Evolutionary conservation across 1,284 basidiomycete genomes (phyloP).

Genomic region (Ceratobasidium sp.): DNA sequence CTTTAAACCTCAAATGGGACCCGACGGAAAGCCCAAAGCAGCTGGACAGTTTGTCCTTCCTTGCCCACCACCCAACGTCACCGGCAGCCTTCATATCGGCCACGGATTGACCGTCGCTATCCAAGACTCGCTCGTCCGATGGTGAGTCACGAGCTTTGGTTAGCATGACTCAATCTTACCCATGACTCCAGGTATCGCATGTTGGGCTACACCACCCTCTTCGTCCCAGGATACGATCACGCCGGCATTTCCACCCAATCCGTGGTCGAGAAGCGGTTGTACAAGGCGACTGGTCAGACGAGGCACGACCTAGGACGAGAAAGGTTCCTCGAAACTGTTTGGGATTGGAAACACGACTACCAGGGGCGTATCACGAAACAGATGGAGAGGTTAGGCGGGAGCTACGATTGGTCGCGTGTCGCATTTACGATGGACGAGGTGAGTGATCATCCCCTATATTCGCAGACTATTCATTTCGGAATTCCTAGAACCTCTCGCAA

Average conservation of each 20-base stretch:
- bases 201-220: constrained; percentile 91
- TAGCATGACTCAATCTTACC: constrained; percentile 8
- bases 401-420: constrained; percentile 91
- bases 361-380: constrained; percentile 91
- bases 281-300: constrained; percentile 82
- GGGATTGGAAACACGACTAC: constrained; percentile 98
- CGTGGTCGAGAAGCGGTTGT: constrained; percentile 93
- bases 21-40: constrained; percentile 62
- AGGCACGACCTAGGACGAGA: constrained; percentile 95
- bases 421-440: constrained; percentile 97
- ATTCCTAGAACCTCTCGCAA: constrained; percentile 69
- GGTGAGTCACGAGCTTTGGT: constrained; percentile 58
- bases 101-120: constrained; percentile 94
- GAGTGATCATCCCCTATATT: constrained; percentile 43
- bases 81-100: constrained; percentile 95
- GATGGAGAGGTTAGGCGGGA: constrained; percentile 87
- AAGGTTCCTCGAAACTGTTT: constrained; percentile 89
- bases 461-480: neutral
- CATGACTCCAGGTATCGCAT: constrained; percentile 82
- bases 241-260: constrained; percentile 99
- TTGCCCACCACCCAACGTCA: constrained; percentile 97
- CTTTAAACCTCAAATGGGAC: constrained; percentile 80
- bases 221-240: constrained; percentile 96
- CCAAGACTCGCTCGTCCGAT: constrained; percentile 88
- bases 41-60: constrained; percentile 84